A percentile compares a stretch with the other conserved stretches of the same genome.
Conservation (phyloP, 192 early-diverging fungal genomes). For the Kickxella alabastrina region DNA sequence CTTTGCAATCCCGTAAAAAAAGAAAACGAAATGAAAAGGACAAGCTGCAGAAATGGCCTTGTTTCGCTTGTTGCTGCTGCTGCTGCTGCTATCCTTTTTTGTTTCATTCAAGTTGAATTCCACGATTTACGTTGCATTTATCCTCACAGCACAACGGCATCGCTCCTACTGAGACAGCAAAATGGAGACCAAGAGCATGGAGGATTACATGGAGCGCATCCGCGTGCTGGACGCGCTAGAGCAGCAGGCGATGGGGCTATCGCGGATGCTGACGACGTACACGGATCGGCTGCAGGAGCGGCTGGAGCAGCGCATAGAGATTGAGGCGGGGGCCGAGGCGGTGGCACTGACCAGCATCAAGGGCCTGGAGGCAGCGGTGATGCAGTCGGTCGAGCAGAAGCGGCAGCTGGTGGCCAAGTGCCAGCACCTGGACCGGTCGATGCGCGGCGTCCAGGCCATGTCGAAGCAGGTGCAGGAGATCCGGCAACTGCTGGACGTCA, state of each 20-base stretch:
- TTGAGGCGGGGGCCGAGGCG: slow-evolving; percentile 25
- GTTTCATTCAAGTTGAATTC: too few species aligned
- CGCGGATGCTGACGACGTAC: slow-evolving; percentile 48
- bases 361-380: slow-evolving; percentile 12
- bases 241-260: slow-evolving; percentile 48
- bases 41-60: too few species aligned
- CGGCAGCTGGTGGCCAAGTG: slow-evolving; percentile 24
- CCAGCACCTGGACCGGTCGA: slow-evolving; percentile 17
- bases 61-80: too few species aligned
- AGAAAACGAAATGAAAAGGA: too few species aligned
- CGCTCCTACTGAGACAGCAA: too few species aligned
- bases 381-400: slow-evolving; percentile 22
- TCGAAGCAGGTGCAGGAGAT: slow-evolving; percentile 24
- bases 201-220: slow-evolving; percentile 49
- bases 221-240: slow-evolving; percentile 42
- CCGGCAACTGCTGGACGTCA: slow-evolving; percentile 39
- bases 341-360: slow-evolving; percentile 28
- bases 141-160: too few species aligned
- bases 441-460: slow-evolving; percentile 17
- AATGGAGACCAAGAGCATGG: slow-evolving; percentile 34
- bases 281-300: slow-evolving; percentile 45
- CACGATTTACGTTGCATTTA: too few species aligned
- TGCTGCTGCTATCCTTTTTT: too few species aligned
- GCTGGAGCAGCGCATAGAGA: slow-evolving; percentile 28
- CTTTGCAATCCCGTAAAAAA: too few species aligned